Evolutionary conservation across 2,329 filamentous ascomycete genomes (phyloP).

Genomic region (Canariomyces notabilis): DNA sequence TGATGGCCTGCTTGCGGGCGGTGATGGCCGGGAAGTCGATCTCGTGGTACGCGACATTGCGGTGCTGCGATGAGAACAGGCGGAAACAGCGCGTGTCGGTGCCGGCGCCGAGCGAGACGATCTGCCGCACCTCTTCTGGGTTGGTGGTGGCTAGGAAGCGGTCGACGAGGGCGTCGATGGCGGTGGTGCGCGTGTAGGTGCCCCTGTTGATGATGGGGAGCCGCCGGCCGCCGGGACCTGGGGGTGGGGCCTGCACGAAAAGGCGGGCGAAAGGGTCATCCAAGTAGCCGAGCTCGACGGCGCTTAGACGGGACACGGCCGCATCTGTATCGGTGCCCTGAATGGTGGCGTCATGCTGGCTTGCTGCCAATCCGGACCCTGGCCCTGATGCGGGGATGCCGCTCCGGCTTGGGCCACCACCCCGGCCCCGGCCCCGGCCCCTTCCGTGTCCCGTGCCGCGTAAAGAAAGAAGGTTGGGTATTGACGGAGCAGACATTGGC

Average conservation of each 20-base stretch:
- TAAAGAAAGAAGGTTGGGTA: slow-evolving; percentile 69
- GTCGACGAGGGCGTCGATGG: slow-evolving; percentile 72
- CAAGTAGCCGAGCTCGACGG: slow-evolving; percentile 79
- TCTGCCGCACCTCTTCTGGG: slow-evolving; percentile 52
- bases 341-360: slow-evolving; percentile 69
- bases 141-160: slow-evolving; percentile 56
- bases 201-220: slow-evolving; percentile 94
- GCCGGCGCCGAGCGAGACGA: slow-evolving; percentile 87
- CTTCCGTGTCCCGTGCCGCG: slow-evolving; percentile 33
- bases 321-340: slow-evolving; percentile 92
- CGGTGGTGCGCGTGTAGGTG: slow-evolving; percentile 84
- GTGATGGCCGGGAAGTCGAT: slow-evolving; percentile 79
- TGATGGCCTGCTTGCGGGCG: slow-evolving; percentile 55
- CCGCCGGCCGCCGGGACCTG: slow-evolving; percentile 48
- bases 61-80: slow-evolving; percentile 50
- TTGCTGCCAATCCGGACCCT: slow-evolving; percentile 26
- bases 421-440: slow-evolving; percentile 28
- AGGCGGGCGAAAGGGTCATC: slow-evolving; percentile 70
- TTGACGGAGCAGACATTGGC: slow-evolving; percentile 52
- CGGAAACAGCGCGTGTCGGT: slow-evolving; percentile 88
- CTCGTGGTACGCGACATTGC: slow-evolving; percentile 73
- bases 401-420: slow-evolving; percentile 33
- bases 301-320: slow-evolving; percentile 80
- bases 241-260: slow-evolving; percentile 51
- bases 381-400: slow-evolving; percentile 20